A percentile compares a stretch with the other conserved stretches of the same genome.
phyloP scores from a whole-genome alignment of 306 rosid genomes.

The Luffa acutangula region DNA sequence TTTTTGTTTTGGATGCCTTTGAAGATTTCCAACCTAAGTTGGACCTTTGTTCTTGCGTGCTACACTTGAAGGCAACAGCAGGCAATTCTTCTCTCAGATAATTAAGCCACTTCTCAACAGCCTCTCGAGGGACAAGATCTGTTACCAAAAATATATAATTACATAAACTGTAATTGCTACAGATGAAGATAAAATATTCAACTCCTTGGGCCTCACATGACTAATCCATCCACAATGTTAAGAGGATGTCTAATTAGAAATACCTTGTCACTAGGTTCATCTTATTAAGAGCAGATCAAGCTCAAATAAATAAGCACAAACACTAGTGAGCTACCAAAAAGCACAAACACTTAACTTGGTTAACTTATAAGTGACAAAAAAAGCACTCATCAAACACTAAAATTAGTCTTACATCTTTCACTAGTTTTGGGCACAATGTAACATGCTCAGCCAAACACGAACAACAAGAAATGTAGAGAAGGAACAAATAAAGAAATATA shows the following conservation, averaged over 20 bases:
- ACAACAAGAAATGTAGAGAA: background rate
- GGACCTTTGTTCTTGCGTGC: conserved; percentile 88
- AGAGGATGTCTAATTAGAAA: background rate
- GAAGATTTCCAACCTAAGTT: conserved; percentile 87
- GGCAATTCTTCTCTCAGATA: conserved; percentile 93
- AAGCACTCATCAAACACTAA: background rate
- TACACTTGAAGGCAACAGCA: conserved; percentile 94
- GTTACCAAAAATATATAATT: background rate
- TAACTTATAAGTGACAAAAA: background rate
- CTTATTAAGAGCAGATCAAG: background rate
- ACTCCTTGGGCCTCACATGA: background rate
- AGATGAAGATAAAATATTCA: background rate
- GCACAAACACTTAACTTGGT: background rate
- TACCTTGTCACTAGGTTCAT: background rate
- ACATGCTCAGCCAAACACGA: background rate
- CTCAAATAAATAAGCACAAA: background rate
- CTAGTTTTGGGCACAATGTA: background rate
- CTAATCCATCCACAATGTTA: background rate
- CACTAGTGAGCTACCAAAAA: background rate
- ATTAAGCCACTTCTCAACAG: conserved; percentile 91
- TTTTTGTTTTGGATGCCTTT: conserved; percentile 47
- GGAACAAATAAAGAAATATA: background rate
- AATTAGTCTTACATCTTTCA: background rate
- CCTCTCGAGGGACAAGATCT: conserved; percentile 96
- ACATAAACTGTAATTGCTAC: background rate